phyloP scores from a whole-genome alignment of 345 rosid genomes.

The Bruguiera sexangula region DNA sequence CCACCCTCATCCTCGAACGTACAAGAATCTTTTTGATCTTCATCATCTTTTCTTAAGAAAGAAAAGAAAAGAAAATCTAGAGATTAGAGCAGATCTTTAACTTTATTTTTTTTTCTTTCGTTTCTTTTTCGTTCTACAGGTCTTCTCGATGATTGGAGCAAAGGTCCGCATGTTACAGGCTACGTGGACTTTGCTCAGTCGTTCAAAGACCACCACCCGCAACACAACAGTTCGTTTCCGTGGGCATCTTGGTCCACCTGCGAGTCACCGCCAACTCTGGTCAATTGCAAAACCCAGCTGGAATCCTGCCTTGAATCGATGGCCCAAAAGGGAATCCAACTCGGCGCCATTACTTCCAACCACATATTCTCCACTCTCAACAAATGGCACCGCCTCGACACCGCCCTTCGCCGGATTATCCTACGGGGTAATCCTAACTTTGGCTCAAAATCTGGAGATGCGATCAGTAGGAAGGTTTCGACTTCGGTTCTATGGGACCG shows the following conservation, averaged over 20 bases:
- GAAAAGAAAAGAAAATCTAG: too few relatives aligned
- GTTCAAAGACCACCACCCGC: conserved; percentile 71
- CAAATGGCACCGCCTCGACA: conserved; percentile 76
- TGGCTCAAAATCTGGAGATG: conserved; percentile 27
- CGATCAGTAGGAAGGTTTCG: conserved; percentile 46
- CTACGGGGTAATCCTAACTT: conserved; percentile 20
- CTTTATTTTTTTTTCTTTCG: neutral
- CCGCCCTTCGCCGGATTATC: conserved; percentile 53
- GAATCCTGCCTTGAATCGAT: conserved; percentile 87
- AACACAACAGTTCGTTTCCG: conserved; percentile 58
- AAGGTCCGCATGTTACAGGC: conserved; percentile 80
- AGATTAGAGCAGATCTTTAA: neutral
- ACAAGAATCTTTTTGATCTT: neutral
- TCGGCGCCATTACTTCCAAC: conserved; percentile 67
- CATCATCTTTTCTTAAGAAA: neutral
- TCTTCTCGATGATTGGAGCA: conserved; percentile 76
- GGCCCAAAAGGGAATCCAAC: conserved; percentile 62
- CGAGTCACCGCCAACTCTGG: conserved; percentile 49
- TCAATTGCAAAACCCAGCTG: conserved; percentile 66
- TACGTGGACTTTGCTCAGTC: conserved; percentile 88
- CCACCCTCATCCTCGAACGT: conserved; percentile 89
- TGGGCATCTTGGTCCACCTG: conserved; percentile 88
- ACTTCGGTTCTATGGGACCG: conserved; percentile 69
- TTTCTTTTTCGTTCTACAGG: conserved; percentile 33
- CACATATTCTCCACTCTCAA: conserved; percentile 73